Conservation (phyloP, 352 stramenopile genomes). For the Globisporangium polare region DNA sequence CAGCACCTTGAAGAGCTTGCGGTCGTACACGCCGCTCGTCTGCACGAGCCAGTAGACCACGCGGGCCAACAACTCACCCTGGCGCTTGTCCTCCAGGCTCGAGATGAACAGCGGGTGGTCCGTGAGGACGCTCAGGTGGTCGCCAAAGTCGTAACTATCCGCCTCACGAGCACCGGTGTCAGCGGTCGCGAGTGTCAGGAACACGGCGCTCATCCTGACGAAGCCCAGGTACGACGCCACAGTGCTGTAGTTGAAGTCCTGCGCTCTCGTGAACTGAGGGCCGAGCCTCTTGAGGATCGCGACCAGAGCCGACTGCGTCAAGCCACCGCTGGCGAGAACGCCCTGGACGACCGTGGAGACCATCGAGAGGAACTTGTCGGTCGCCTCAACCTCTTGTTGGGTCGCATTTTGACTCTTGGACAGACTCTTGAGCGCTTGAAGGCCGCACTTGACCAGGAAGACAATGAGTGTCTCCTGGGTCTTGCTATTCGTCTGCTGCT, state of each 20-base stretch:
- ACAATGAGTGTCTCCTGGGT: slow-evolving; percentile 6
- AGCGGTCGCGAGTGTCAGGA: slow-evolving; percentile 29
- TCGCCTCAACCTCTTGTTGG: neutral
- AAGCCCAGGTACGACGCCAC: slow-evolving; percentile 25
- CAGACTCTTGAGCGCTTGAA: slow-evolving; percentile 10
- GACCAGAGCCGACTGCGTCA: neutral
- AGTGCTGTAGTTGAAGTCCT: slow-evolving; percentile 18
- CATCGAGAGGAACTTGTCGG: slow-evolving; percentile 1
- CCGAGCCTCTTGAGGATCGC: slow-evolving; percentile 19
- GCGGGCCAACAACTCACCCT: slow-evolving; percentile 22
- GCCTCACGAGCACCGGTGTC: slow-evolving; percentile 12
- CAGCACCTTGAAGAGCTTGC: slow-evolving; percentile 52
- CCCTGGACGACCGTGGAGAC: slow-evolving; percentile 8
- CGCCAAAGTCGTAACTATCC: slow-evolving; percentile 29
- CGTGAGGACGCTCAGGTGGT: slow-evolving; percentile 31
- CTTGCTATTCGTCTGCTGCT: slow-evolving; percentile 4
- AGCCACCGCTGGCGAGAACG: neutral
- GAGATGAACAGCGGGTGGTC: slow-evolving; percentile 25
- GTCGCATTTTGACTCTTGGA: neutral
- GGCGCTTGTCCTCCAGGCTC: slow-evolving; percentile 16
- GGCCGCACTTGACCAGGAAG: slow-evolving; percentile 16
- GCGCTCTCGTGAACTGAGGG: slow-evolving; percentile 20
- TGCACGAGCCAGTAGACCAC: slow-evolving; percentile 41
- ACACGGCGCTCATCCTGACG: slow-evolving; percentile 25
- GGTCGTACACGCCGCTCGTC: slow-evolving; percentile 36